Conservation (phyloP, 768 basidiomycete species). For the Nidularia sp. region DNA sequence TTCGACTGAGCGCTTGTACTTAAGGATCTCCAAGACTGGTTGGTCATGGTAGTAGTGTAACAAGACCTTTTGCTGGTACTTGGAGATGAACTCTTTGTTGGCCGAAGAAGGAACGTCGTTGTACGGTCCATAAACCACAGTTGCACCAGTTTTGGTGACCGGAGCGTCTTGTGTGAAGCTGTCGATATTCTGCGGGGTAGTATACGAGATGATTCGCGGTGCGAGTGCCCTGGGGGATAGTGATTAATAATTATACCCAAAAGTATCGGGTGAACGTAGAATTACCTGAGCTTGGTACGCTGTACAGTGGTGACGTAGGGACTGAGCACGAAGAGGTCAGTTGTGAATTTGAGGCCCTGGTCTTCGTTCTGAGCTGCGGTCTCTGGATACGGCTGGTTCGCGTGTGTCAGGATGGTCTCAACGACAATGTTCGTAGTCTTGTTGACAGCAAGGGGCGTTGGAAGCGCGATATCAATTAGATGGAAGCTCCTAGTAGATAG, state of each 20-base stretch:
- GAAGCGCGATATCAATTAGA: constrained; percentile 61
- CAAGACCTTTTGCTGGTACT: constrained; percentile 59
- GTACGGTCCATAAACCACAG: constrained; percentile 88
- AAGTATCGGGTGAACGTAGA: neutral
- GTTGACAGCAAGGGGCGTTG: constrained; percentile 52
- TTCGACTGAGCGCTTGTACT: constrained; percentile 75
- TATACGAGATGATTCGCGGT: constrained; percentile 69
- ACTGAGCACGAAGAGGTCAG: constrained; percentile 78
- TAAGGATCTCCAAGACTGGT: constrained; percentile 74
- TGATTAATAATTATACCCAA: neutral
- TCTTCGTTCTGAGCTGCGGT: constrained; percentile 70
- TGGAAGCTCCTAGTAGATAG: constrained; percentile 33
- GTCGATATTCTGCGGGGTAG: constrained; percentile 58
- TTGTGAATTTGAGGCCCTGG: constrained; percentile 75
- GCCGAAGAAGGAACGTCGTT: constrained; percentile 67
- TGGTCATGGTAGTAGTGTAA: constrained; percentile 84
- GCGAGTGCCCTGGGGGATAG: constrained; percentile 51
- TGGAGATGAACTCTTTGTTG: constrained; percentile 47
- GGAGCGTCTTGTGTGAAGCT: constrained; percentile 56
- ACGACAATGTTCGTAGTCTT: constrained; percentile 73
- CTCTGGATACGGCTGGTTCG: constrained; percentile 71
- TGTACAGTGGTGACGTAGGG: constrained; percentile 80
- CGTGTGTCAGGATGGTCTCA: constrained; percentile 75
- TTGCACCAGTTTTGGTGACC: constrained; percentile 72
- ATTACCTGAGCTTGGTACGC: constrained; percentile 80